Percentiles rank a stretch among this genome's conserved stretches.
phyloP scores from a whole-genome alignment of 805 yeast species.

The Metschnikowia vanudenii region DNA sequence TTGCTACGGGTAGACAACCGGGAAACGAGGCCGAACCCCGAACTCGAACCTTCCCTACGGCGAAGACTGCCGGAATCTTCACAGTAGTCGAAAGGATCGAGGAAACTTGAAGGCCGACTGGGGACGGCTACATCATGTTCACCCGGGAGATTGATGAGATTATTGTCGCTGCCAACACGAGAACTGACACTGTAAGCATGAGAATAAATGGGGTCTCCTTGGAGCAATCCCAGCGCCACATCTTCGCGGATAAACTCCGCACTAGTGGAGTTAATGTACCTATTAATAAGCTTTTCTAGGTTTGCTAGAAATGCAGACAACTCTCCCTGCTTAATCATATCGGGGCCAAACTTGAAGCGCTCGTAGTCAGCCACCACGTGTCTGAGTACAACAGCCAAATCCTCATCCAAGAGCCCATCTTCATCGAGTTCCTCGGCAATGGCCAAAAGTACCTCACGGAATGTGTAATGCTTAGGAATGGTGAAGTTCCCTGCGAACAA shows the following conservation, averaged over 20 bases:
- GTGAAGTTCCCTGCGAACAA: conserved; percentile 34
- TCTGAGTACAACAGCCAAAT: conserved; percentile 17
- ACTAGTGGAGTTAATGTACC: conserved; percentile 8
- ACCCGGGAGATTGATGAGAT: no score
- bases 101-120: conserved; percentile 7
- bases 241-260: conserved; percentile 7
- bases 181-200: conserved; percentile 5
- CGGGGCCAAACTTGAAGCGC: conserved; percentile 62
- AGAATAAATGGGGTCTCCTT: conserved; percentile 6
- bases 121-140: neutral
- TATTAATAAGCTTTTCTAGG: conserved; percentile 19
- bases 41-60: neutral
- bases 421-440: conserved; percentile 24
- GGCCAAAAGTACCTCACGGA: conserved; percentile 42
- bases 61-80: conserved; percentile 6
- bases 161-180: neutral
- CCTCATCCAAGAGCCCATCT: conserved; percentile 11
- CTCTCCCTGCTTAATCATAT: conserved; percentile 54
- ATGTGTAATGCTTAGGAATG: conserved; percentile 39
- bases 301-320: conserved; percentile 55
- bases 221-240: conserved; percentile 1
- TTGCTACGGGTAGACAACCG: neutral
- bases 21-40: conserved; percentile 1
- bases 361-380: conserved; percentile 56
- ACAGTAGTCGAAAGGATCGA: conserved; percentile 13